Evolutionary conservation across 2,329 filamentous ascomycete genomes (phyloP).

Genomic region (Xylaria digitata): DNA sequence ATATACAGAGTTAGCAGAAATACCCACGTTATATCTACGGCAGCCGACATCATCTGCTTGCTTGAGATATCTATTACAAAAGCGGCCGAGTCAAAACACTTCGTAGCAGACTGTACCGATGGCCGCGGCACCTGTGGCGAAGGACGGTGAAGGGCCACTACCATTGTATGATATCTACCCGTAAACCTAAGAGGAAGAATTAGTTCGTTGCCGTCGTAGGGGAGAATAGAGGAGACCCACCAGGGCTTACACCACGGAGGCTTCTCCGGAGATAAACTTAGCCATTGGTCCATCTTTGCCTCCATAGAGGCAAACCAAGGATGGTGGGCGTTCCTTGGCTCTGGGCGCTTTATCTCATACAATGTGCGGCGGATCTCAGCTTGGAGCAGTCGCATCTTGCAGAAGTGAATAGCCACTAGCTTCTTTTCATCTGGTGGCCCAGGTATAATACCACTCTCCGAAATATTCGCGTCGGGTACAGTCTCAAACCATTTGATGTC

Average conservation of each 20-base stretch:
- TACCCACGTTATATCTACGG: conserved; percentile 91
- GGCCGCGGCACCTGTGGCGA: conserved; percentile 93
- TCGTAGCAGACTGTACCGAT: conserved; percentile 78
- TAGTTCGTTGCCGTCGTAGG: not conserved
- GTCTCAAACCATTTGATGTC: conserved; percentile 87
- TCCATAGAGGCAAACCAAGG: conserved; percentile 89
- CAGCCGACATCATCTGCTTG: conserved; percentile 79
- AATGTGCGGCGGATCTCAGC: conserved; percentile 87
- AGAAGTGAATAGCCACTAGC: conserved; percentile 89
- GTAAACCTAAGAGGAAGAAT: conserved; percentile 62
- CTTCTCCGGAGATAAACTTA: conserved; percentile 78
- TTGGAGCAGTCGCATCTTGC: conserved; percentile 88
- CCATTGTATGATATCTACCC: conserved; percentile 83
- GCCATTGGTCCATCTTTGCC: conserved; percentile 81
- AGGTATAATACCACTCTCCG: conserved; percentile 76
- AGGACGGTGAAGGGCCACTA: conserved; percentile 87
- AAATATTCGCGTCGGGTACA: conserved; percentile 86
- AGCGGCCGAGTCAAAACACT: conserved; percentile 84
- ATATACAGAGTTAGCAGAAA: conserved; percentile 92
- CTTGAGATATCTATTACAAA: conserved; percentile 85
- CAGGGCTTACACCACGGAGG: conserved; percentile 80
- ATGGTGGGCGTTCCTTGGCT: conserved; percentile 82
- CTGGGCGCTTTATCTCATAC: conserved; percentile 83
- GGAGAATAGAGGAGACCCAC: conserved; percentile 61
- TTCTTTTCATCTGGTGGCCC: conserved; percentile 84